phyloP scores from a whole-genome alignment of 2,329 filamentous ascomycete species.

The Podosphaera leucotricha region DNA sequence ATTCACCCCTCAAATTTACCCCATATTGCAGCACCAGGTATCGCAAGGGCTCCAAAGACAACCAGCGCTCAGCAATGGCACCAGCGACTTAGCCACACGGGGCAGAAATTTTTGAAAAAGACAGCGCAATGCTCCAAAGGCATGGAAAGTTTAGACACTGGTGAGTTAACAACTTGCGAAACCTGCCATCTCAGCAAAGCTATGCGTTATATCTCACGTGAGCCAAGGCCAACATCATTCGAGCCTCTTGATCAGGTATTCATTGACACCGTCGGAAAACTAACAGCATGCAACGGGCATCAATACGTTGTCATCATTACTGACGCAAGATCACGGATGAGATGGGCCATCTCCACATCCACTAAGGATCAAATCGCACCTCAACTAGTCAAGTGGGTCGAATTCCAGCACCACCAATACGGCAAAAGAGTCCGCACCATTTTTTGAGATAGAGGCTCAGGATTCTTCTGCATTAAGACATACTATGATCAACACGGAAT shows the following conservation, averaged over 20 bases:
- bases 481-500: no score
- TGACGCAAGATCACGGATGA: background rate
- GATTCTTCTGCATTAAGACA: no score
- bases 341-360: background rate
- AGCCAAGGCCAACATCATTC: background rate
- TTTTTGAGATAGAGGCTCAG: background rate
- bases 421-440: background rate
- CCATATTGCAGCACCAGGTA: background rate
- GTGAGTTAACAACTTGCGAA: background rate
- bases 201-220: background rate
- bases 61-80: background rate
- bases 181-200: background rate
- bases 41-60: constrained; percentile 1
- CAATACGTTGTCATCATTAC: background rate
- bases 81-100: background rate
- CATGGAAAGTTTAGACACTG: background rate
- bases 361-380: background rate
- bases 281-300: background rate
- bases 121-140: background rate
- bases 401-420: background rate
- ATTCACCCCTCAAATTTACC: background rate
- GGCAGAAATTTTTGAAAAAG: constrained; percentile 1
- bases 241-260: background rate
- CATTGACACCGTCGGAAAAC: background rate
- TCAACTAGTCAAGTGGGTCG: background rate